These are phyloP conservation scores for Lathyrus aphaca DNA, from an alignment of 306 rosid genomes.

Conservation along the genomic window DNA sequence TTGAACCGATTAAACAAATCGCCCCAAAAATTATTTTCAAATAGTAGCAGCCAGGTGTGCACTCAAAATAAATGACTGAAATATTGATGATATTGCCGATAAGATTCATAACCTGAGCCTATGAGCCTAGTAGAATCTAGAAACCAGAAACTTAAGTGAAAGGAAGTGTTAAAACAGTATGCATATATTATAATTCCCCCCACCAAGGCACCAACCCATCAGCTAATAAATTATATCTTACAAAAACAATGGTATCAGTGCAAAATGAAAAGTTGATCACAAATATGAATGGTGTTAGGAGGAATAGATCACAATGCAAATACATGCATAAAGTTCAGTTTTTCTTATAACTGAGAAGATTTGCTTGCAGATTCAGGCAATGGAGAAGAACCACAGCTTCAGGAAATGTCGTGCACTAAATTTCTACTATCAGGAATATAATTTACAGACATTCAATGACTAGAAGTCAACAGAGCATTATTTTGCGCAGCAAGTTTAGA, in stretches of 20 bases:
- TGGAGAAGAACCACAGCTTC: neutral
- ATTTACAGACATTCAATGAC: neutral
- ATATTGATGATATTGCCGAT: slow-evolving; percentile 1
- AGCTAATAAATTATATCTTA: slow-evolving; percentile 1
- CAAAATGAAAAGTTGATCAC: slow-evolving; percentile 6
- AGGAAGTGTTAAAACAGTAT: neutral
- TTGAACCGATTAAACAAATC: slow-evolving; percentile 31
- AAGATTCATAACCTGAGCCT: neutral
- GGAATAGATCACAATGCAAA: neutral
- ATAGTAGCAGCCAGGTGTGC: neutral
- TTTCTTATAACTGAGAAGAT: slow-evolving; percentile 1
- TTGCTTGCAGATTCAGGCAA: slow-evolving; percentile 7
- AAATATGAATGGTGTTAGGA: slow-evolving; percentile 21
- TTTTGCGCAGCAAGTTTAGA: neutral
- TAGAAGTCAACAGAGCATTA: slow-evolving; percentile 4
- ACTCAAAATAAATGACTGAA: neutral
- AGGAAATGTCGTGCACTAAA: neutral
- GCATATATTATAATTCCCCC: slow-evolving; percentile 9
- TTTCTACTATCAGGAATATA: neutral
- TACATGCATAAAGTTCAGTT: neutral
- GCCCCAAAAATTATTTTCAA: neutral
- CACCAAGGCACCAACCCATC: slow-evolving; percentile 15
- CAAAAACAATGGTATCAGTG: slow-evolving; percentile 16
- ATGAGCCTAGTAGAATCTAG: slow-evolving; percentile 2
- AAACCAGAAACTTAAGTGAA: slow-evolving; percentile 30